Percentiles rank a stretch among this genome's conserved stretches.
Conservation (phyloP, 2,329 filamentous ascomycete genomes). For the Exserohilum rostratum region DNA sequence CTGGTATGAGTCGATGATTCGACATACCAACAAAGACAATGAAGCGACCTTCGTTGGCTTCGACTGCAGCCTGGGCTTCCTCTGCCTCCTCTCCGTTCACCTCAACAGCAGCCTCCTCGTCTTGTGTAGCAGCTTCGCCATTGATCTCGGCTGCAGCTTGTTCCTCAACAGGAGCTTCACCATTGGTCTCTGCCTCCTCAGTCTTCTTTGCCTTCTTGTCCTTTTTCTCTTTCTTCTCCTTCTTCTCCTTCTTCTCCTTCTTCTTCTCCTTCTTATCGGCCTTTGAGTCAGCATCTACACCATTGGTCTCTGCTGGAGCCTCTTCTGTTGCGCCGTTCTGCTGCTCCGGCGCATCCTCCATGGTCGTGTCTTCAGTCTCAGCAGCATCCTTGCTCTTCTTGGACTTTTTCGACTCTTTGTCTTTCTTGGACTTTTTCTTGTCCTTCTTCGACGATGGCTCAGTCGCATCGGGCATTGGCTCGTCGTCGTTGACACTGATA, state of each 20-base stretch:
- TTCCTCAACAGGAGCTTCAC: conserved; percentile 11
- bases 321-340: conserved; percentile 20
- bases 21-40: conserved; percentile 75
- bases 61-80: conserved; percentile 15
- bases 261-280: conserved; percentile 30
- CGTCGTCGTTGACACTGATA: conserved; percentile 22
- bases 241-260: conserved; percentile 36
- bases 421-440: conserved; percentile 33
- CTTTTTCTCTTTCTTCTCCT: conserved; percentile 29
- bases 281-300: conserved; percentile 24
- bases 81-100: conserved; percentile 22
- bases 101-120: conserved; percentile 21
- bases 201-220: conserved; percentile 36
- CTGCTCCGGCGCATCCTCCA: conserved; percentile 15
- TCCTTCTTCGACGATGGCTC: conserved; percentile 24
- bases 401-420: conserved; percentile 31
- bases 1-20: too few species aligned
- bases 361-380: conserved; percentile 14
- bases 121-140: conserved; percentile 19
- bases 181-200: conserved; percentile 18
- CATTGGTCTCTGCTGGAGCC: conserved; percentile 12
- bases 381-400: conserved; percentile 19
- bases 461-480: conserved; percentile 27
- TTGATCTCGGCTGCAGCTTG: conserved; percentile 18
- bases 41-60: conserved; percentile 62